These are phyloP conservation scores for Suillus fuscotomentosus DNA, from an alignment of 768 basidiomycete genomes.

Conservation along the genomic window DNA sequence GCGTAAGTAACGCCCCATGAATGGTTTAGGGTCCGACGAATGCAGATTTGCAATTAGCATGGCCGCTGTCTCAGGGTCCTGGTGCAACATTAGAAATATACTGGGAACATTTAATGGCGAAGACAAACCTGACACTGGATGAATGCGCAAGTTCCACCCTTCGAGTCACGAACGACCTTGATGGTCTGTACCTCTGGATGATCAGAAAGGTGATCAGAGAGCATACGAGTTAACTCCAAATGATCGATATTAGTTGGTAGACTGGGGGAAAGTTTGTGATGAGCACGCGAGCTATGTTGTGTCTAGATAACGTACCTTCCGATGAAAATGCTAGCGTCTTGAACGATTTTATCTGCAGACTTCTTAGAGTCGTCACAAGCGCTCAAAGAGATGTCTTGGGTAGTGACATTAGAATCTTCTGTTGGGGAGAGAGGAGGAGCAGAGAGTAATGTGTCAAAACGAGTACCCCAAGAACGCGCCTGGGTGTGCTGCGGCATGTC, in stretches of 20 bases:
- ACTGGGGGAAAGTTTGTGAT: constrained; percentile 35
- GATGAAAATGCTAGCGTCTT: constrained; percentile 82
- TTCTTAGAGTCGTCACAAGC: constrained; percentile 28
- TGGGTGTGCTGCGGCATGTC: constrained; percentile 46
- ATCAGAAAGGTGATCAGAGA: constrained; percentile 65
- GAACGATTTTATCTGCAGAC: constrained; percentile 48
- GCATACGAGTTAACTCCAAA: constrained; percentile 54
- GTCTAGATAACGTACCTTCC: constrained; percentile 57
- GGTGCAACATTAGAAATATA: constrained; percentile 5
- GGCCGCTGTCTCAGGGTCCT: constrained; percentile 61
- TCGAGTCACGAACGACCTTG: constrained; percentile 70
- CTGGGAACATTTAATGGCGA: neutral
- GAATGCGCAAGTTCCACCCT: constrained; percentile 81
- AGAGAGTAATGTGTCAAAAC: constrained; percentile 62
- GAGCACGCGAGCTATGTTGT: constrained; percentile 5
- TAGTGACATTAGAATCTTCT: constrained; percentile 14
- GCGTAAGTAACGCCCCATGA: constrained; percentile 71
- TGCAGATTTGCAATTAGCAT: constrained; percentile 60
- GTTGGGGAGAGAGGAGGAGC: constrained; percentile 48
- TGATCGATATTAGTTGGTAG: constrained; percentile 70
- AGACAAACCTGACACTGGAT: constrained; percentile 75
- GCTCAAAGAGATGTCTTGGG: constrained; percentile 10
- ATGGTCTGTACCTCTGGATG: constrained; percentile 65
- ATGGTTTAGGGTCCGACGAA: constrained; percentile 53
- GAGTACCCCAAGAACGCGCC: constrained; percentile 65